Percentiles rank a stretch among this genome's conserved stretches.
phyloP scores from a whole-genome alignment of 2,329 filamentous ascomycete genomes.

The Trichoderma asperellum region DNA sequence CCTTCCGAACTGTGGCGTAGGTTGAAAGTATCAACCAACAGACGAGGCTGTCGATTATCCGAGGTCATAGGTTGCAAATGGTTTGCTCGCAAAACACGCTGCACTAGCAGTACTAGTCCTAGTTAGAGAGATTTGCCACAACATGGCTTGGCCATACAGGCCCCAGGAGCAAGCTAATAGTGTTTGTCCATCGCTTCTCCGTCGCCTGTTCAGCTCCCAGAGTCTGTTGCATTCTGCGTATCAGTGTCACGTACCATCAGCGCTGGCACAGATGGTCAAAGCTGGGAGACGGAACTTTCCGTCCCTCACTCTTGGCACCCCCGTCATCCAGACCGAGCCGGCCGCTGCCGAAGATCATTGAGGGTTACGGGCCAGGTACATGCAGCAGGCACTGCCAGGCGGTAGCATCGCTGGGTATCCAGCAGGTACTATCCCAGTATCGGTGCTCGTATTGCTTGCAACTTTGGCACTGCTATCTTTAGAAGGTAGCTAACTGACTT shows the following conservation, averaged over 20 bases:
- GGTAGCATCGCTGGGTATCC: background rate
- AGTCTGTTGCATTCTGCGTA: constrained; percentile 7
- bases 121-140: background rate
- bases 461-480: background rate
- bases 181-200: background rate
- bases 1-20: background rate
- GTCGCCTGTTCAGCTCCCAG: constrained; percentile 7
- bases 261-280: background rate
- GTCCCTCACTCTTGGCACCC: constrained; percentile 6
- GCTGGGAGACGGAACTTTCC: constrained; percentile 22
- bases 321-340: background rate
- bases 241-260: constrained; percentile 15
- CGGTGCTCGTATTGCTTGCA: background rate
- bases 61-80: background rate
- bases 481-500: background rate
- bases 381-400: background rate
- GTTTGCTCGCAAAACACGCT: too few species aligned
- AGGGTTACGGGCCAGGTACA: background rate
- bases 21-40: background rate
- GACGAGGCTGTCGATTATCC: background rate
- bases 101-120: too few species aligned
- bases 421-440: background rate
- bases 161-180: background rate
- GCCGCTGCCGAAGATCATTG: constrained; percentile 12
- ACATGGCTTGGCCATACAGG: background rate